Evolutionary conservation across 306 rosid species (phyloP), one percentile per base, ranked within the genome.

Genomic region (Ormosia emarginata): DNA sequence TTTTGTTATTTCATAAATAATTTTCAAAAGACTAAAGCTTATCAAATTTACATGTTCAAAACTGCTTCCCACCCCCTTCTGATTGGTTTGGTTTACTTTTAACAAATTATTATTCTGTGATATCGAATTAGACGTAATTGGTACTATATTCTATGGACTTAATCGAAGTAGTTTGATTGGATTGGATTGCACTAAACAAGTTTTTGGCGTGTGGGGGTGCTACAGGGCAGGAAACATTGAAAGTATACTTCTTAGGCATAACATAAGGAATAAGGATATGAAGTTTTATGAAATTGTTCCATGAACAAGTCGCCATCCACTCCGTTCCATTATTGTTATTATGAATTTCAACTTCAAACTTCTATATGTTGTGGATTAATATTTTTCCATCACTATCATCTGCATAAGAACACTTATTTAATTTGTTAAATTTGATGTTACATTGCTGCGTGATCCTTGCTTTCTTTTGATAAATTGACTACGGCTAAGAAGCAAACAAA

Each of bases 231-330:
- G 75, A 55, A 81, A 65, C 85, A 81, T 30, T 62, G 17, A 33
- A 12, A 49, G 4, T 6, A 61, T 46, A 17, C 61, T 47, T 47
- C 7, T 40, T 24, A 24, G 46, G 49, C 64, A 24, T 24, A 24
- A 24, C 24, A 24, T 24, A 24, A 24, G 1, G 24, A 24, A 41
- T 18, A 14, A 58, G 65, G 47, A 34, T 73, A 37, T 39, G 40
- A 61, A 74, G 7, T 13, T 15, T 40, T 37, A 24, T 71, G 40
- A 43, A 50, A 40, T 37, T 37, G 52, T 66, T 52, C 4, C 46
- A 8, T 59, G 67, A 64, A 73, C 61, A 52, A 81, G 85, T 73
- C 85, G 65, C 50, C 32, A 15, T 81, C 80, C 67, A 81, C 84
- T 79, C 84, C 79, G 84, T 81, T 72, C 47, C 58, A 9, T 63